Conservation (phyloP, 2,329 filamentous ascomycete species). For the Metarhizium album region DNA sequence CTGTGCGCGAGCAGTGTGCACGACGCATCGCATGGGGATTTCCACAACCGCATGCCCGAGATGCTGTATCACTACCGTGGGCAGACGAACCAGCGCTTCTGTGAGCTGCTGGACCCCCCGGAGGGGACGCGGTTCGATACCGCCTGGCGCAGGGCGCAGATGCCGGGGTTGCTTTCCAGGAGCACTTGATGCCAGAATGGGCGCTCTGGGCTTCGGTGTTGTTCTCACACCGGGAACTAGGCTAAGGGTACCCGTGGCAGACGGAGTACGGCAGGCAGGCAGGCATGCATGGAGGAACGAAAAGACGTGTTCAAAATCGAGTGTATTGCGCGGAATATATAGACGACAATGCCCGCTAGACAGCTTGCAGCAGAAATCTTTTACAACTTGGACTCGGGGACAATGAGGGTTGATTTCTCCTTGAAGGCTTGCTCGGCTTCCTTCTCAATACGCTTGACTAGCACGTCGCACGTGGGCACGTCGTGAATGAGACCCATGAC, state of each 20-base stretch:
- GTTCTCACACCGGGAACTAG: not conserved
- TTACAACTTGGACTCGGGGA: slow-evolving; percentile 49
- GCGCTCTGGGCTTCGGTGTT: not conserved
- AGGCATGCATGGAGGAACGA: too few relatives aligned
- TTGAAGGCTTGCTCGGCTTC: slow-evolving; percentile 60
- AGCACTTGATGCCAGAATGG: not conserved
- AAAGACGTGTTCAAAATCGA: not conserved
- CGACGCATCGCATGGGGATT: slow-evolving; percentile 6
- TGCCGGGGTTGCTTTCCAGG: not conserved
- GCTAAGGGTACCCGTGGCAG: too few relatives aligned
- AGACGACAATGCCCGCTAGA: not conserved
- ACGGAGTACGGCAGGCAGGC: too few relatives aligned
- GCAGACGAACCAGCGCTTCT: not conserved
- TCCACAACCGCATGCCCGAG: slow-evolving; percentile 13
- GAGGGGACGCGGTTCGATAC: slow-evolving; percentile 6
- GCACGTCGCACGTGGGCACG: slow-evolving; percentile 61
- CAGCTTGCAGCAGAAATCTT: not conserved
- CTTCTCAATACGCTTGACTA: slow-evolving; percentile 64
- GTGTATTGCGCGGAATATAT: not conserved
- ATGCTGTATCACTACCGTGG: slow-evolving; percentile 8
- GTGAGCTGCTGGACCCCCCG: not conserved
- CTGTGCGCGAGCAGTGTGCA: slow-evolving; percentile 8
- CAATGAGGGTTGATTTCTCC: slow-evolving; percentile 46
- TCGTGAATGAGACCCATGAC: slow-evolving; percentile 85
- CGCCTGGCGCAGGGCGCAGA: slow-evolving; percentile 9